Evolutionary conservation across 2,329 filamentous ascomycete species (phyloP), one percentile per base, ranked within the genome.

Genomic region (Macrophomina phaseolina): DNA sequence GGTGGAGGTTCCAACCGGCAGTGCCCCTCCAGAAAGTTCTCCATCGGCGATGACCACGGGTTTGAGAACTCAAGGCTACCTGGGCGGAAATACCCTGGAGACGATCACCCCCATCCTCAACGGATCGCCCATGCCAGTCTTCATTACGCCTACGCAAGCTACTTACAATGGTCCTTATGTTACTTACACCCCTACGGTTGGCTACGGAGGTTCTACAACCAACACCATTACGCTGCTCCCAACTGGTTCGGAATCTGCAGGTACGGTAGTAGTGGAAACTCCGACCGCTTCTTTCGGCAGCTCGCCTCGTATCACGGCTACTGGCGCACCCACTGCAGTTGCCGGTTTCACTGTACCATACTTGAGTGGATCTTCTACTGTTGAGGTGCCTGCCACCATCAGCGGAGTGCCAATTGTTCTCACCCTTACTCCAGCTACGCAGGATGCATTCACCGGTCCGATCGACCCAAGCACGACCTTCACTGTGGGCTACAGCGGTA

Each of bases 211-310:
- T 12, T 30, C 34, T 5, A 16, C 16, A 5, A 46, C 16, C 5
- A 16, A 4, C n/a, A 64, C 62, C 18, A 45, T 64, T 11, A 64
- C 62, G 6, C 48, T 64, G 28, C 36, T 64, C 6, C 62, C 62
- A 14, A 18, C n/a, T 5, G 34, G 32, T 5, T 23, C 32, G 1
- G 49, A 42, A 28, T 16, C 40, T 4, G 7, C 5, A 12, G 62
- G 62, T 9, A 64, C 62, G 4, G 18, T 64, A 3, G 49, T 64
- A 2, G 28, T 64, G 8, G 62, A 64, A 36, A 52, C 18, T 7
- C 62, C 62, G 1, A 55, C 49, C 9, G 42, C 1, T 12, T 51
- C 48, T 28, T 55, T 5, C 30, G 32, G 34, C 18, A 38, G 53
- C n/a, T 30, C 36, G 2, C 9, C 18, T 38, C 12, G 16, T 28